Percentiles rank a stretch among this genome's conserved stretches.
phyloP scores from a whole-genome alignment of 306 rosid genomes.

The Leucaena leucocephala region DNA sequence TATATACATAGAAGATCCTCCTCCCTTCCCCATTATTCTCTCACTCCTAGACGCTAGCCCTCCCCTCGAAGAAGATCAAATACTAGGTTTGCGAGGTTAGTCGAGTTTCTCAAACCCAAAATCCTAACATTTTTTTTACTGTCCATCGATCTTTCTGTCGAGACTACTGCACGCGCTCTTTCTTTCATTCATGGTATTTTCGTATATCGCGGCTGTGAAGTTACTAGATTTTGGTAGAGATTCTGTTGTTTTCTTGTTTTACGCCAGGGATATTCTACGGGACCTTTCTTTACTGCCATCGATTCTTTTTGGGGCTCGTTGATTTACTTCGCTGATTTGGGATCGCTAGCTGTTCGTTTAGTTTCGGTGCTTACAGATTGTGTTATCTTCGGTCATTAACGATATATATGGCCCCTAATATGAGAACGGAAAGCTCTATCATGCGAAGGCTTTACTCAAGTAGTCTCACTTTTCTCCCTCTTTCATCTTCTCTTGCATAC shows the following conservation, averaged over 20 bases:
- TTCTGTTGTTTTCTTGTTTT: background rate
- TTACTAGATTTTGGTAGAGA: background rate
- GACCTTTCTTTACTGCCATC: background rate
- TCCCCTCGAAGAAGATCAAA: background rate
- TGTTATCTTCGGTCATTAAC: background rate
- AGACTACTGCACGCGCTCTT: background rate
- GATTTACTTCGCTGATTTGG: background rate
- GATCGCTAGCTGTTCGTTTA: background rate
- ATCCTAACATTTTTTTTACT: background rate
- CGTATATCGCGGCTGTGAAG: background rate
- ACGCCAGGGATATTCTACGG: background rate
- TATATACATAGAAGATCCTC: background rate
- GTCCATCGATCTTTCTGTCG: background rate
- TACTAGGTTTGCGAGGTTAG: slow-evolving; percentile 13
- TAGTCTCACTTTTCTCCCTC: background rate
- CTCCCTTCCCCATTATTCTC: background rate
- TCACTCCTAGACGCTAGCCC: background rate
- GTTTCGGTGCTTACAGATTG: background rate
- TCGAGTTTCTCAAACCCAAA: background rate
- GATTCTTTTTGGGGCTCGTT: background rate
- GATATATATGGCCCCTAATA: background rate
- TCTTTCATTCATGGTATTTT: background rate
- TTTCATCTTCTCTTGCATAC: background rate
- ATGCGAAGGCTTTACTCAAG: background rate
- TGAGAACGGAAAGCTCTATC: too few species aligned